Conservation (phyloP, 208 protist genomes). For the Trypanosoma congolense region DNA sequence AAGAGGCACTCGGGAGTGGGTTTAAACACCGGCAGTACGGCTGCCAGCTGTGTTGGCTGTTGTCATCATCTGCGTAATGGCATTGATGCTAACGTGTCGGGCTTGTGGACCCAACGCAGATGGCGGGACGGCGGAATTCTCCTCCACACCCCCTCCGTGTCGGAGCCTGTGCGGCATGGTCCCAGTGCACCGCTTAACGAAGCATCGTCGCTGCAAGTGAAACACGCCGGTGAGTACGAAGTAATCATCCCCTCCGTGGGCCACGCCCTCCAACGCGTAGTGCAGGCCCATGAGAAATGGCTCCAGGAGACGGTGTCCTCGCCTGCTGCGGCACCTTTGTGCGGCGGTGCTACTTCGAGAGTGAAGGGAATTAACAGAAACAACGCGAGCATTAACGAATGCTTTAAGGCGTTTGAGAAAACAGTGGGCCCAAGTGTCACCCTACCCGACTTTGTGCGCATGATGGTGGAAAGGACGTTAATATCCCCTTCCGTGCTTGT, state of each 20-base stretch:
- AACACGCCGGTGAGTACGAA: conserved; percentile 63
- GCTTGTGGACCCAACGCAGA: not conserved
- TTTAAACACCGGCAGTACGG: not conserved
- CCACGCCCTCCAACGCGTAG: conserved; percentile 37
- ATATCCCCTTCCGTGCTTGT: conserved; percentile 59
- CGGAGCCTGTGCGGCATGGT: conserved; percentile 30
- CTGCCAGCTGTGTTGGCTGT: not conserved
- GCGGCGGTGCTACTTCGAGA: not conserved
- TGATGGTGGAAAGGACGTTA: conserved; percentile 66
- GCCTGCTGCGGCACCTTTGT: no score
- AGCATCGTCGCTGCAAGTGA: conserved; percentile 63
- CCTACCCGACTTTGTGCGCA: conserved; percentile 53
- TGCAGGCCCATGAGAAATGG: conserved; percentile 42
- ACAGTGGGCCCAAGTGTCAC: conserved; percentile 30
- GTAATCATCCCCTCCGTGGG: conserved; percentile 48
- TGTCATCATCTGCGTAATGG: not conserved
- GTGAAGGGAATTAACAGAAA: not conserved
- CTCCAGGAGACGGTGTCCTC: not conserved
- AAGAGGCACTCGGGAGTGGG: not conserved
- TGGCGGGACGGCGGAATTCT: conserved; percentile 19
- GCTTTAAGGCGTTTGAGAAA: conserved; percentile 37
- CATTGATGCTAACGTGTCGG: not conserved
- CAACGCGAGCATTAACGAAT: not conserved
- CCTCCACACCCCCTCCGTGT: conserved; percentile 30
- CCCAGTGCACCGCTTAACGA: conserved; percentile 45